Conservation (phyloP, 306 rosid species). For the Prunus campanulata region DNA sequence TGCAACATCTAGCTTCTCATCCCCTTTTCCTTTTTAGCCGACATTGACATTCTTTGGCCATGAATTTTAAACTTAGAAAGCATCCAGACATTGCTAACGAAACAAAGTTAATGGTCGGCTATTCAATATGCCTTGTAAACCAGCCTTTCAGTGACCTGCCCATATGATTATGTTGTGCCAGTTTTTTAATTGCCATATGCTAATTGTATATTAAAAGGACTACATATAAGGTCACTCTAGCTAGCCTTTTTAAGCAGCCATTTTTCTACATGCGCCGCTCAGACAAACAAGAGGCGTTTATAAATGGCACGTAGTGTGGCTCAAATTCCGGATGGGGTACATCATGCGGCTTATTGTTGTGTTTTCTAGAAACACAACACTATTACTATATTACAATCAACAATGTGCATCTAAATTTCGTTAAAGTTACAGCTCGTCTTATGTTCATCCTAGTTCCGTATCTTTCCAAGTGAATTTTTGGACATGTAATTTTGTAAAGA, state of each 20-base stretch:
- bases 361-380: slow-evolving; percentile 31
- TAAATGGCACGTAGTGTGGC: slow-evolving; percentile 1
- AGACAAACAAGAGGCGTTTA: neutral
- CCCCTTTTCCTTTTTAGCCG: neutral
- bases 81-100: slow-evolving; percentile 28
- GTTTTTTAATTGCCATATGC: neutral
- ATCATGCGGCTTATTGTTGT: slow-evolving; percentile 26
- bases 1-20: slow-evolving; percentile 17
- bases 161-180: slow-evolving; percentile 39
- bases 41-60: slow-evolving; percentile 27
- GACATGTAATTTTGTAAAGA: neutral
- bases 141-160: slow-evolving; percentile 39
- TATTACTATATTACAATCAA: slow-evolving; percentile 11
- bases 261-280: neutral
- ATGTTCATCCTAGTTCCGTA: neutral
- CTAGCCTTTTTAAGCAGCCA: neutral
- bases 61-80: slow-evolving; percentile 20
- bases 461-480: neutral
- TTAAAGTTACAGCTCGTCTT: neutral
- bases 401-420: neutral
- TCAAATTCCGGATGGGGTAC: slow-evolving; percentile 3
- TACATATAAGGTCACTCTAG: neutral
- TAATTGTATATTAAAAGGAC: neutral
- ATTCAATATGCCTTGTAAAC: slow-evolving; percentile 25
- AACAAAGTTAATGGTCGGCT: slow-evolving; percentile 38